Evolutionary conservation across 768 basidiomycete species (phyloP).

Genomic region (Coprinopsis sp.): DNA sequence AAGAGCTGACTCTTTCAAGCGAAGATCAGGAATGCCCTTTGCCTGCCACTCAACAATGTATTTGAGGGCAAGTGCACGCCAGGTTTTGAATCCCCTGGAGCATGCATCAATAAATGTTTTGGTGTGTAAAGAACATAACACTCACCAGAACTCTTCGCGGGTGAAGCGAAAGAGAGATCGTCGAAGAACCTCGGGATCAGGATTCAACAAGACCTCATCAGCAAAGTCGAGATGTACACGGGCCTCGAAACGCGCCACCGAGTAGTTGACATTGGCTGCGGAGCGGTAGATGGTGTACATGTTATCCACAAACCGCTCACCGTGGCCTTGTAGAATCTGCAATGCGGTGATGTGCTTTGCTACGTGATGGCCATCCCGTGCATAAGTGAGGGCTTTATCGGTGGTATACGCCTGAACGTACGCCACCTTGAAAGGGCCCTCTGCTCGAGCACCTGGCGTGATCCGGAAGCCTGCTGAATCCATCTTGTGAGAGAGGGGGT

Average conservation of each 20-base stretch:
- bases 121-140: not conserved
- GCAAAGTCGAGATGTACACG: constrained; percentile 4
- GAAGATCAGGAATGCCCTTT: not conserved
- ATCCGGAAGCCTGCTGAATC: constrained; percentile 13
- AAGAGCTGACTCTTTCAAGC: constrained; percentile 1
- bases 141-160: constrained; percentile 7
- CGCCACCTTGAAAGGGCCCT: constrained; percentile 2
- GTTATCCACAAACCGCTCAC: not conserved
- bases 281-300: constrained; percentile 1
- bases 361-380: constrained; percentile 8
- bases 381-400: constrained; percentile 14
- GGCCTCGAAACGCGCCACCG: constrained; percentile 4
- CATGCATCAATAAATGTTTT: not conserved
- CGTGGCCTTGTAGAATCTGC: not conserved
- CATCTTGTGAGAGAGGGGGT: constrained; percentile 12
- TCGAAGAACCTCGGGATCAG: not conserved
- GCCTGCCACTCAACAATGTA: constrained; percentile 4
- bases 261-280: not conserved
- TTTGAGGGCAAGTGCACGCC: constrained; percentile 1
- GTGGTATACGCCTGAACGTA: constrained; percentile 17
- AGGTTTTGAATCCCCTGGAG: not conserved
- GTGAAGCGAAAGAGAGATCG: not conserved
- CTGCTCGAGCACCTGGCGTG: constrained; percentile 3
- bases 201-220: not conserved
- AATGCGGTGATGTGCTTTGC: constrained; percentile 5